A percentile compares a stretch with the other conserved stretches of the same genome.
Evolutionary conservation across 306 rosid genomes (phyloP).

Genomic region (Cucumis melo): DNA sequence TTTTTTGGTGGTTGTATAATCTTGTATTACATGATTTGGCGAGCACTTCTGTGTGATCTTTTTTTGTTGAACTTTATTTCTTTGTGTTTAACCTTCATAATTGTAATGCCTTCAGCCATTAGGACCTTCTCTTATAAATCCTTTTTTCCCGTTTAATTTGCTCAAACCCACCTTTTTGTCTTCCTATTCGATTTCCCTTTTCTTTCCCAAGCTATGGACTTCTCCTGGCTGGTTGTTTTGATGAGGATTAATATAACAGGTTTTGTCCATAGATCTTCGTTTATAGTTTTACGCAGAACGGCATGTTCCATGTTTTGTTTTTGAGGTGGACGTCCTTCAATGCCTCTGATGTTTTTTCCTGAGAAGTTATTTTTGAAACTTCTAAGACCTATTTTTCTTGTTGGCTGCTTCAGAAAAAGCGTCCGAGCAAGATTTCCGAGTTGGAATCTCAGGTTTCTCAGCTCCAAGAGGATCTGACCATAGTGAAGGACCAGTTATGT

Average conservation of each 20-base stretch:
- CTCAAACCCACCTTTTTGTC: neutral
- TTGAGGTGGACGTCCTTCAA: neutral
- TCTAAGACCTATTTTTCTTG: neutral
- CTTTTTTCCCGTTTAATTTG: neutral
- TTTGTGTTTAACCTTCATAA: neutral
- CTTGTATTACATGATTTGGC: neutral
- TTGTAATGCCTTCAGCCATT: neutral
- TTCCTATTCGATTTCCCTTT: neutral
- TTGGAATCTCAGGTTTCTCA: conserved; percentile 74
- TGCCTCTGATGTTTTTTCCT: neutral
- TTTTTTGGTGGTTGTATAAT: neutral
- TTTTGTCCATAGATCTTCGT: neutral
- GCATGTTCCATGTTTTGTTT: neutral
- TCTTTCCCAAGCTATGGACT: neutral
- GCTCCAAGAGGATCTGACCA: conserved; percentile 62
- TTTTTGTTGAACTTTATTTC: neutral
- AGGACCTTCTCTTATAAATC: neutral
- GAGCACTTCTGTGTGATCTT: neutral
- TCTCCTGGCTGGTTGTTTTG: neutral
- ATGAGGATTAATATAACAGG: neutral
- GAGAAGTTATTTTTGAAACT: neutral
- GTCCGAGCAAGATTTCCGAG: conserved; percentile 71
- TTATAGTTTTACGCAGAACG: neutral
- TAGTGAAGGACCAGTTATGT: conserved; percentile 41
- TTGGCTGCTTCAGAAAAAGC: conserved; percentile 50